A percentile compares a stretch with the other conserved stretches of the same genome.
phyloP scores from a whole-genome alignment of 2,329 filamentous ascomycete species.

The Lachnellula cervina region DNA sequence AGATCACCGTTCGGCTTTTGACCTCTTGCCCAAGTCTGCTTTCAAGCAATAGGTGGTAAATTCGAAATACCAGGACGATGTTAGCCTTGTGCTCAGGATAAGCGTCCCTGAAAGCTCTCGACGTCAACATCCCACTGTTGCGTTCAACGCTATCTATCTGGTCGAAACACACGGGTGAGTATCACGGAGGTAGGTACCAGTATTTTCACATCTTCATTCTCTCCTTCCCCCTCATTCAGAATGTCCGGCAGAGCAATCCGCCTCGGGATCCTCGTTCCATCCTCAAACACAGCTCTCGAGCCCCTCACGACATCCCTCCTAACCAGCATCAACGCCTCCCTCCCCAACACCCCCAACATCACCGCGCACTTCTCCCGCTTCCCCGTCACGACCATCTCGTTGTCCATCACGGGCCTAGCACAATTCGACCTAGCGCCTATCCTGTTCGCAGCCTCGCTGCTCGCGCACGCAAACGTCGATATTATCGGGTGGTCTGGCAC shows the following conservation, averaged over 20 bases:
- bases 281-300: slow-evolving; percentile 41
- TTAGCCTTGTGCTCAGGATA: neutral
- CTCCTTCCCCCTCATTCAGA: neutral
- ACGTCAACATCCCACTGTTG: neutral
- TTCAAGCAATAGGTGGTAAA: no score
- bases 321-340: slow-evolving; percentile 19
- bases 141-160: neutral
- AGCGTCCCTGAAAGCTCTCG: neutral
- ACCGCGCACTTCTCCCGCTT: slow-evolving; percentile 42
- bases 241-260: slow-evolving; percentile 10
- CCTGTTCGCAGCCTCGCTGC: slow-evolving; percentile 32
- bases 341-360: slow-evolving; percentile 31
- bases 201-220: neutral
- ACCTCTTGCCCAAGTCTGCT: no score
- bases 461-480: slow-evolving; percentile 36
- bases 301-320: slow-evolving; percentile 38
- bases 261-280: slow-evolving; percentile 40
- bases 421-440: slow-evolving; percentile 33
- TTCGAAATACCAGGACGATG: no score
- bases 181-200: neutral
- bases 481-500: slow-evolving; percentile 38
- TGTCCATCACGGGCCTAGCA: slow-evolving; percentile 30
- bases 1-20: no score
- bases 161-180: neutral
- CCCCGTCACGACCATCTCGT: slow-evolving; percentile 36